Percentiles rank a stretch among this genome's conserved stretches.
Evolutionary conservation across 129 eudicot genomes (phyloP).

Genomic region (Lactuca saligna): DNA sequence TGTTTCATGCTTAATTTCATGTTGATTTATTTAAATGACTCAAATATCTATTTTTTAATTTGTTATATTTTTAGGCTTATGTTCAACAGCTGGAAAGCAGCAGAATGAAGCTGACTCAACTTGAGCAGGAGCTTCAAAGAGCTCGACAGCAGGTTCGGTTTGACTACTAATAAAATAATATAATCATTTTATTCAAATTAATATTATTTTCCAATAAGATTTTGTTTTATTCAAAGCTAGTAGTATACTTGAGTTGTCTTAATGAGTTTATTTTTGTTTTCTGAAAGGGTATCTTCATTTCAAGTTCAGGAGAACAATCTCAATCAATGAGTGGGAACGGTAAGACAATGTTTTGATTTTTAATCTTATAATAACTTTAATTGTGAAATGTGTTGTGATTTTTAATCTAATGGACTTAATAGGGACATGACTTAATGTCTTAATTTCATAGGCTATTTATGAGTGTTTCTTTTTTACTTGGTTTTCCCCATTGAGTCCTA

Average conservation of each 20-base stretch:
- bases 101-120: conserved; percentile 92
- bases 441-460: background rate
- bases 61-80: conserved; percentile 59
- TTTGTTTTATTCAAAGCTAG: background rate
- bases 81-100: conserved; percentile 97
- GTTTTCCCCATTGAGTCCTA: background rate
- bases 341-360: conserved; percentile 32
- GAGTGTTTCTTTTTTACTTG: background rate
- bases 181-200: too few species aligned
- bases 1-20: background rate
- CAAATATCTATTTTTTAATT: background rate
- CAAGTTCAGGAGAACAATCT: conserved; percentile 93
- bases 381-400: background rate
- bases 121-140: conserved; percentile 97
- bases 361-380: background rate
- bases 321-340: conserved; percentile 91
- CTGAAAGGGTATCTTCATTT: conserved; percentile 85
- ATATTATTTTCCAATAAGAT: too few species aligned
- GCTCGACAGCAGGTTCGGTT: conserved; percentile 90
- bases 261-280: conserved; percentile 21
- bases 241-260: conserved; percentile 6
- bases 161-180: conserved; percentile 12
- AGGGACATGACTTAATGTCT: background rate
- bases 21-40: background rate
- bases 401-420: background rate